Evolutionary conservation across 257 asterid species (phyloP), one percentile per base, ranked within the genome.

Genomic region (Asclepias syriaca): DNA sequence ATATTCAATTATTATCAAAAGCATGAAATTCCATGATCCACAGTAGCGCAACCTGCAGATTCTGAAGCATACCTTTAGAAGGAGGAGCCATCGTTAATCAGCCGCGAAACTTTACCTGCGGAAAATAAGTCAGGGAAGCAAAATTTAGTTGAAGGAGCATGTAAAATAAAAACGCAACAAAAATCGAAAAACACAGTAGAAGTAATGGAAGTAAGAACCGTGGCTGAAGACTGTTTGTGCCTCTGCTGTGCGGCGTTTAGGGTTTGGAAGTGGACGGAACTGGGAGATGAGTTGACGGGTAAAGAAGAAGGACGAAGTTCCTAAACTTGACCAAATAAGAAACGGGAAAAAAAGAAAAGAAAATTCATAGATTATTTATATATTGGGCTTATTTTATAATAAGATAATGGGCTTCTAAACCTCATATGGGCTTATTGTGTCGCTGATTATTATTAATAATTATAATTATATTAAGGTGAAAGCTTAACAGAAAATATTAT

Each of bases 81-180:
- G 91, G 88, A 21, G 91, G 88, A 75, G 91, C 82, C 91, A 88
- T 88, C 80, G 64, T 34, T 61, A 32, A 61, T 10, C 8, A 45
- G 58, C 48, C 34, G 39, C 10, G 8, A 16, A 24, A 46, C 4
- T 50, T 78, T 61, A 66, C 87, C 85, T 77, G 81, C 78, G 63
- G 22, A 80, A 54, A 45, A 4, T 43, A 58, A 72, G 21, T 14
- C 18, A 1, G 57, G 32, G 14, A 61, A 32, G 43, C 8, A 32
- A 61, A 61, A 61, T 61, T 32, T 5, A 27, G 15, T 12, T 24
- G 39, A 24, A 27, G 6, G 19, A 59, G 3, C 8, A 24, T 15
- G 5, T 19, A 61, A 32, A 14, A 43, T 34, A 4, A n/a, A 14
- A 3, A n/a, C 11, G 15, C 18, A 32, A 11, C n/a, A 11, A 0